A percentile compares a stretch with the other conserved stretches of the same genome.
Evolutionary conservation across 371 early-diverging fungal species (phyloP).

Genomic region (Basidiobolus meristosporus): DNA sequence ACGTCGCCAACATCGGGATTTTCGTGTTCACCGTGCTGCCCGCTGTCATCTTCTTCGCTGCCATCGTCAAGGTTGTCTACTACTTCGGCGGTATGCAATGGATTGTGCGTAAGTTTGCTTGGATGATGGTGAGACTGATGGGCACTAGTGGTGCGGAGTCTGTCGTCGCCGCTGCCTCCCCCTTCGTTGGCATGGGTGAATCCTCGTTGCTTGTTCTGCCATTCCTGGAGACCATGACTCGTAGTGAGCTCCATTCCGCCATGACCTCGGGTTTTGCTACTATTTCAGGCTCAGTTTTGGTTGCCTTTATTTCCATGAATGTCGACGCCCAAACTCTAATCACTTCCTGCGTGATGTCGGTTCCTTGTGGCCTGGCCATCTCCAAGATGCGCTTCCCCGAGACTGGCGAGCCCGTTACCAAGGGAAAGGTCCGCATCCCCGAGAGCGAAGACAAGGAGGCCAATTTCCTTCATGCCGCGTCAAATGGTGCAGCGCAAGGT

Average conservation of each 20-base stretch:
- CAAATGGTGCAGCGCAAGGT: conserved; percentile 73
- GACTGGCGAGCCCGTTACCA: conserved; percentile 54
- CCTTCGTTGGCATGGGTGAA: conserved; percentile 70
- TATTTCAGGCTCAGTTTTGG: conserved; percentile 74
- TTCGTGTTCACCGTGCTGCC: conserved; percentile 64
- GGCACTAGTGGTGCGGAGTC: conserved; percentile 76
- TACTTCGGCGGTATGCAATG: conserved; percentile 74
- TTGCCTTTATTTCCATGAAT: conserved; percentile 47
- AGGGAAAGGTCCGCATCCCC: conserved; percentile 34
- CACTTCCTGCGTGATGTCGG: conserved; percentile 83
- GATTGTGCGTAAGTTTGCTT: conserved; percentile 49
- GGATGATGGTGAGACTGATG: conserved; percentile 43
- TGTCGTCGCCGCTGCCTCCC: conserved; percentile 71
- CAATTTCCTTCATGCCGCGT: conserved; percentile 68
- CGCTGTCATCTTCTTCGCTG: conserved; percentile 71
- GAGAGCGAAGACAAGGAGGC: conserved; percentile 36
- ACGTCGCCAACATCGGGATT: conserved; percentile 10
- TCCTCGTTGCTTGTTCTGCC: conserved; percentile 66
- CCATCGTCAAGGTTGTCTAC: conserved; percentile 69
- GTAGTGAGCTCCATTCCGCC: conserved; percentile 68
- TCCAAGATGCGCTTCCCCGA: conserved; percentile 83
- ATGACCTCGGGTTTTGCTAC: conserved; percentile 85
- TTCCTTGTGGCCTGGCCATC: conserved; percentile 69
- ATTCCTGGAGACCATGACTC: conserved; percentile 67
- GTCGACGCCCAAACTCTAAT: conserved; percentile 40